Base-by-base conservation (phyloP, 352 stramenopile genomes). In the Pythium volutum region DNA sequence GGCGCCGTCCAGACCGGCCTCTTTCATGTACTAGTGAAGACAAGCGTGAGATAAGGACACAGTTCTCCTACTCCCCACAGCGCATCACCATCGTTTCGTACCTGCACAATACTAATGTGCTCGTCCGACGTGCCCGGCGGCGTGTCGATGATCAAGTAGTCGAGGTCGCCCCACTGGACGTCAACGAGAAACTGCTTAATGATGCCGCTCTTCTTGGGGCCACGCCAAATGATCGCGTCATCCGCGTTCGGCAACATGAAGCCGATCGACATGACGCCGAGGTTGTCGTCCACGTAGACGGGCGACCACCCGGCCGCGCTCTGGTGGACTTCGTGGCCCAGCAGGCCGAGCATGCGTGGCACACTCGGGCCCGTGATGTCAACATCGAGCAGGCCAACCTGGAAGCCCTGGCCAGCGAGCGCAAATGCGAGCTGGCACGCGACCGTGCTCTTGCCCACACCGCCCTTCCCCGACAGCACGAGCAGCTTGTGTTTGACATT, bases 171-270 rank as follows among this genome's bases (percentile, higher is more conserved):
- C 98, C 98, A 99, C 79, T 99, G 95, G 15, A 99, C 98, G 65
- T 99, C 95, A 16, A 98, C 99, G 34, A 99, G 84, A 75, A 99
- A 99, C 80, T 99, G 97, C 81, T 99, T 98, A 79, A 99, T 99
- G 38, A 99, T 91, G 38, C 95, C 97, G 79, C 99, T 99, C 79
- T 99, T 99, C 75, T 98, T 95, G 12, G 98, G 97, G 20, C 97
- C 98, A 57, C 98, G 83, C 98, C 98, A 99, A 59, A 99, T 99
- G 52, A 99, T 98, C 26, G 98, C 98, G 59, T 98, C 95, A 74
- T 99, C 97, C 1, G 84, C 81, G 62, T 99, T 93, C 33, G 95
- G 94, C 18, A 99, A 77, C 78, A 99, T 97, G 73, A 99, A 99
- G 15, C 96, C 97, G 70, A 99, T 99, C 31, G 91, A 99, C 96